A percentile compares a stretch with the other conserved stretches of the same genome.
These are phyloP conservation scores for Cyamopsis tetragonoloba DNA, from an alignment of 306 rosid species.

Conservation along the genomic window DNA sequence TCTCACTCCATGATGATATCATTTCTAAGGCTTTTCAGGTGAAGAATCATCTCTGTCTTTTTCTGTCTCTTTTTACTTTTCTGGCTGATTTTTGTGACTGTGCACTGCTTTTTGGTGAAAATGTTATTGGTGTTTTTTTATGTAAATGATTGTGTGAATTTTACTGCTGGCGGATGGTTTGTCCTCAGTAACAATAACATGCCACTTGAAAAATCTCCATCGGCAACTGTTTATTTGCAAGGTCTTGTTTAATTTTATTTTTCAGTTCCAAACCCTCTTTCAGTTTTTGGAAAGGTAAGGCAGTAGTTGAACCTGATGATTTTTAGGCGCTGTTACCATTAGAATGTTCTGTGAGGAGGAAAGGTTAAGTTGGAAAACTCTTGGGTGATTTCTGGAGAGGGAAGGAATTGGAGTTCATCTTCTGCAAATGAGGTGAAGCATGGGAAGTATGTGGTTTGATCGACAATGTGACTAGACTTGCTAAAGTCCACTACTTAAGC, in stretches of 20 bases:
- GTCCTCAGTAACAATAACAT: neutral
- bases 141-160: neutral
- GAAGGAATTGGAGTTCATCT: neutral
- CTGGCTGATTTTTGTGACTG: constrained; percentile 1
- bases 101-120: neutral
- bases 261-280: neutral
- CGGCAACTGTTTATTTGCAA: neutral
- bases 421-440: constrained; percentile 13
- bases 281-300: neutral
- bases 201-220: neutral
- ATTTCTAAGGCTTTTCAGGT: constrained; percentile 99
- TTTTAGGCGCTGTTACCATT: neutral
- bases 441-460: neutral
- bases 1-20: constrained; percentile 91
- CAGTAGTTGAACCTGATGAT: constrained; percentile 6
- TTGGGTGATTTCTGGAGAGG: constrained; percentile 20
- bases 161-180: constrained; percentile 2
- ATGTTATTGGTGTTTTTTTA: constrained; percentile 12
- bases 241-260: neutral
- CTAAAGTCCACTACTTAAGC: neutral
- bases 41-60: constrained; percentile 13
- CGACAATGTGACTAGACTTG: neutral
- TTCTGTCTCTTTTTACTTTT: neutral
- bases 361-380: neutral
- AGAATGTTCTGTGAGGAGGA: neutral